Conservation (phyloP, 306 rosid genomes). For the Hippophae tibetana region DNA sequence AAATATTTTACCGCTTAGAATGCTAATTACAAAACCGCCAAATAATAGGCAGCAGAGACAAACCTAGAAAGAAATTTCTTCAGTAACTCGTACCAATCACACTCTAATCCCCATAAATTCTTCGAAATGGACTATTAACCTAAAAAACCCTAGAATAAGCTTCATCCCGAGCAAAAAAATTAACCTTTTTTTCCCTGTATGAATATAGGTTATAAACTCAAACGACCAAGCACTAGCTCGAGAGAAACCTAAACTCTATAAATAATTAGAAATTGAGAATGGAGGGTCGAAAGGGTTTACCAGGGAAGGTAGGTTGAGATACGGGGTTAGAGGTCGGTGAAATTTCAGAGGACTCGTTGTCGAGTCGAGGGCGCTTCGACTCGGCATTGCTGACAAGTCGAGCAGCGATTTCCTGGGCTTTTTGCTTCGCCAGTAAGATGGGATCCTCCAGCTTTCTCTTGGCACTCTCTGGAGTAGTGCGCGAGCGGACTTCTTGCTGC, state of each 20-base stretch:
- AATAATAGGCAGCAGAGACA: no score
- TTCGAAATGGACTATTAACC: no score
- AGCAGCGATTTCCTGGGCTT: conserved; percentile 45
- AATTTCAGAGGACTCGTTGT: conserved; percentile 18
- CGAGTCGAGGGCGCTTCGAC: conserved; percentile 39
- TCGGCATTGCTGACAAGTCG: conserved; percentile 37
- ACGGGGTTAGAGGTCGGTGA: conserved; percentile 8
- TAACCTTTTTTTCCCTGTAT: no score
- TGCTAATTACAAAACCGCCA: no score
- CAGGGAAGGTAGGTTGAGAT: conserved; percentile 22
- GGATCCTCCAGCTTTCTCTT: conserved; percentile 45
- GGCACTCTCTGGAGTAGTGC: conserved; percentile 1
- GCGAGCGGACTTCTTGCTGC: conserved; percentile 1
- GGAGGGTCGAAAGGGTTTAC: neutral
- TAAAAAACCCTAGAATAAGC: no score
- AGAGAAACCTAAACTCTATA: conserved; percentile 25
- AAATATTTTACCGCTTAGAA: no score
- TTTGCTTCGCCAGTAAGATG: conserved; percentile 34
- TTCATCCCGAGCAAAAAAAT: neutral
- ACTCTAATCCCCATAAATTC: no score
- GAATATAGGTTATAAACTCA: neutral
- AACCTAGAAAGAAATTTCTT: no score
- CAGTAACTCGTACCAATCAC: no score
- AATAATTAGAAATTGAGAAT: neutral
- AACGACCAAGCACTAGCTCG: neutral